Evolutionary conservation across 768 basidiomycete species (phyloP), one percentile per base, ranked within the genome.

Genomic region (Boletus rufocinnamomeus): DNA sequence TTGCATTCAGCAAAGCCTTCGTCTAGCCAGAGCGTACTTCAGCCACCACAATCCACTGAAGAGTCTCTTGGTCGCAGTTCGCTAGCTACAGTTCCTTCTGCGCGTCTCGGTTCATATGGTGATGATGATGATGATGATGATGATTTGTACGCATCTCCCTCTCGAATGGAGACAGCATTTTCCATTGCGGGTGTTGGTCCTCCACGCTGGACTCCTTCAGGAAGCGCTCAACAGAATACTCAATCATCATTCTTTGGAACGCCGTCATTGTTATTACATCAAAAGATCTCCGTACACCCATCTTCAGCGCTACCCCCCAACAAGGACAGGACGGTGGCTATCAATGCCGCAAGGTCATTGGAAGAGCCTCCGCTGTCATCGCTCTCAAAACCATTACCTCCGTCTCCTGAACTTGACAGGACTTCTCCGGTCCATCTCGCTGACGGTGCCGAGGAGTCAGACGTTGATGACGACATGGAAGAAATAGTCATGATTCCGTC

Each of bases 91-190:
- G 27, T 16, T 30, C 41, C 55, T 16, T 43, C 61, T 53, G 37
- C 51, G 5, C 61, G 11, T 41, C 37, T 46, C 41, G 38, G 30
- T 9, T n/a, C 52, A 21, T 45, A 65, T 30, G n/a, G n/a, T n/a
- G n/a, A n/a, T n/a, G n/a, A n/a, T n/a, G 60, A 69, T 46, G 74
- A 75, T 17, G 73, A 75, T 16, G 78, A 79, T 35, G 79, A 82
- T 9, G 82, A 85, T 50, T 71, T 83, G 21, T 79, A 79, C 25
- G 73, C 79, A 34, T 79, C 80, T 3, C 85, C 81, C 1, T 78
- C 79, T 23, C 79, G 85, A 21, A 72, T 90, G n/a, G 85, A 86
- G 63, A 87, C 87, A 2, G 85, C 81, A 1, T 71, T 91, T 30
- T 80, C 87, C 11, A 84, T 91, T 44, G 89, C 83, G 19, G 85